Percentiles rank a stretch among this genome's conserved stretches.
phyloP scores from a whole-genome alignment of 2,329 filamentous ascomycete genomes.

The Tolypocladium pustulatum region DNA sequence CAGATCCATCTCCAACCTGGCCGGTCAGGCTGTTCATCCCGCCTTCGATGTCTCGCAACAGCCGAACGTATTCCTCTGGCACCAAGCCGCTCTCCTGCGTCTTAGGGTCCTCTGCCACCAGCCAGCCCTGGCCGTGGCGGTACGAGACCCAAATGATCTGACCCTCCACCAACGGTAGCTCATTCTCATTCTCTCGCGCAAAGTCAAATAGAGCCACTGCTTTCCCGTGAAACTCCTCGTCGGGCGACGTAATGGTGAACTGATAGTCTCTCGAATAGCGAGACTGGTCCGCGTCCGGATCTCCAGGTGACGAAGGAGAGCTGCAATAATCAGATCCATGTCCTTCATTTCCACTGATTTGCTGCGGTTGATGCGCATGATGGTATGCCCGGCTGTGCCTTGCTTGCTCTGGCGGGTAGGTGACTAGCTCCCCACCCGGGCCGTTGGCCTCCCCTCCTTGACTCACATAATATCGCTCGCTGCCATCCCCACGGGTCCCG shows the following conservation, averaged over 20 bases:
- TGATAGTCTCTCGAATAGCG: conserved; percentile 87
- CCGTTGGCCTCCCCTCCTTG: conserved; percentile 62
- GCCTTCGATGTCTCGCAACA: conserved; percentile 87
- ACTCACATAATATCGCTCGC: conserved; percentile 64
- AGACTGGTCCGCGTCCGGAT: conserved; percentile 55
- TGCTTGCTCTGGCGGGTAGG: conserved; percentile 58
- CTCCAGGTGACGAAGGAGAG: conserved; percentile 46
- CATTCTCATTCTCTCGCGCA: conserved; percentile 89
- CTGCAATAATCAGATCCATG: conserved; percentile 51
- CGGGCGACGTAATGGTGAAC: conserved; percentile 87
- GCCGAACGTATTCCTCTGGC: conserved; percentile 88
- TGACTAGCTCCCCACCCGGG: conserved; percentile 70
- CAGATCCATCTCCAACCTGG: conserved; percentile 42
- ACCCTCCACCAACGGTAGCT: conserved; percentile 82
- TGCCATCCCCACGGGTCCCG: conserved; percentile 57
- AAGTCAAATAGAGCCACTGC: conserved; percentile 95
- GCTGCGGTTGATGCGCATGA: conserved; percentile 33
- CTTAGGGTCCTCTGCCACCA: conserved; percentile 91
- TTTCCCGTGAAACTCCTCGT: conserved; percentile 96
- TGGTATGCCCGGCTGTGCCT: conserved; percentile 41
- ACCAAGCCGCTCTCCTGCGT: conserved; percentile 91
- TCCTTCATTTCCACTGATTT: conserved; percentile 37
- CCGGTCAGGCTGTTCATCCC: conserved; percentile 67
- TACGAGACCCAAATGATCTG: conserved; percentile 97
- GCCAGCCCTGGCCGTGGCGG: conserved; percentile 90